These are phyloP conservation scores for Lodderomyces theae DNA, from an alignment of 1,139 yeast species.

Conservation along the genomic window DNA sequence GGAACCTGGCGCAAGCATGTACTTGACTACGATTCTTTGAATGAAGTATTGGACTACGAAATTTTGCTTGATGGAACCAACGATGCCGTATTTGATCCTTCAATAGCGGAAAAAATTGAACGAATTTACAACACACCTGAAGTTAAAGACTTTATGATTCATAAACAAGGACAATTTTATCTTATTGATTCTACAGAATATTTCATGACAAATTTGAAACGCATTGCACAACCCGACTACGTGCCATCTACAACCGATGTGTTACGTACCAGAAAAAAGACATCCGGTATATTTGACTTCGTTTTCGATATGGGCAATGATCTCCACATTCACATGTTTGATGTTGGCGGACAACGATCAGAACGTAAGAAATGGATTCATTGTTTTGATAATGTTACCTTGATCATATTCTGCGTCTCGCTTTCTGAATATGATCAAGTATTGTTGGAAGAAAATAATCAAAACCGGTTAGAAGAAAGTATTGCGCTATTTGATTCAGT, in stretches of 20 bases:
- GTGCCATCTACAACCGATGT: conserved; percentile 76
- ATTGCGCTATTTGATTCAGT: conserved; percentile 84
- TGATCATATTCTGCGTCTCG: conserved; percentile 87
- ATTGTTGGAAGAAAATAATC: conserved; percentile 71
- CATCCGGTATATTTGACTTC: conserved; percentile 89
- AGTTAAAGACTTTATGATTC: conserved; percentile 55
- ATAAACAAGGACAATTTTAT: conserved; percentile 72
- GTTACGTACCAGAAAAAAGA: conserved; percentile 83
- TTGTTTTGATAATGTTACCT: conserved; percentile 88
- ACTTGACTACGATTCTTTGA: conserved; percentile 41
- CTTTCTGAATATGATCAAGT: conserved; percentile 88
- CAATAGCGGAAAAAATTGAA: conserved; percentile 44
- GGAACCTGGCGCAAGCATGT: conserved; percentile 18
- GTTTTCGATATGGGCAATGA: conserved; percentile 72
- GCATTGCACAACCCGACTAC: conserved; percentile 62
- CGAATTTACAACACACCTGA: conserved; percentile 55
- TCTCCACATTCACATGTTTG: conserved; percentile 77
- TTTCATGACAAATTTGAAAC: conserved; percentile 64
- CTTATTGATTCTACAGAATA: conserved; percentile 85
- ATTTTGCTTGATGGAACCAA: conserved; percentile 49
- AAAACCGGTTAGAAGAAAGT: conserved; percentile 84
- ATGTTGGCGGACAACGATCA: conserved; percentile 92
- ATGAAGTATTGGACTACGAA: conserved; percentile 47
- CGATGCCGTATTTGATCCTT: conserved; percentile 38
- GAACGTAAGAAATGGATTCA: conserved; percentile 96